Base-by-base conservation (phyloP, 306 rosid species). In the Cucurbita moschata region DNA sequence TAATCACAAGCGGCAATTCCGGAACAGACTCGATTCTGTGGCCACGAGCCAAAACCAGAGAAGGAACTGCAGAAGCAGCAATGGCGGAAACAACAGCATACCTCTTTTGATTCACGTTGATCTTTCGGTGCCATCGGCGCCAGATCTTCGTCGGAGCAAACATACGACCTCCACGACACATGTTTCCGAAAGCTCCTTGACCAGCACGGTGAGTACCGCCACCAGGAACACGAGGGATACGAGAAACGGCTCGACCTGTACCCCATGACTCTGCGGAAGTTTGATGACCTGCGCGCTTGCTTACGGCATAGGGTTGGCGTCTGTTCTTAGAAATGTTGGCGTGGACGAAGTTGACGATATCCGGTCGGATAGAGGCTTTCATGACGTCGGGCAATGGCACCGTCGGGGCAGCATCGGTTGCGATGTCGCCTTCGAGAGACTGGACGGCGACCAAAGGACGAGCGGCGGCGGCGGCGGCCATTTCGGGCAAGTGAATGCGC, bases 161-260 rank as follows among this genome's bases (percentile, higher is more conserved):
- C 97, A 92, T 92, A 42, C 98, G 87, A 0, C 96, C 98, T 0
- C 98, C 98, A 0, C 98, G 95, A 65, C 98, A 92, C 96, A 92
- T 92, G 88, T 92, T 92, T 0, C 98, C 96, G 72, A 89, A 92
- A 5, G 96, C 96, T 6, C 85, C 96, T 76, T 92, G 96, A 0
- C 96, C 96, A 0, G 98, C 98, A 4, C 96, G 98, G 77, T 92
- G 96, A 5, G 98, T 89, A 0, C 98, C 98, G 19, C 96, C 98
- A 0, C 96, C 98, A 0, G 96, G 89, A 1, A 92, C 97, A 44
- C 97, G 97, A 1, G 97, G 97, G 46, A 91, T 91, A 80, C 97
- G 96, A 4, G 97, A 91, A 1, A 91, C 96, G 0, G 97, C 97
- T 4, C 97, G 96, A 0, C 96, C 98, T 0, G 96, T 92, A 1